Base-by-base conservation (phyloP, 768 basidiomycete species). In the Suillus alpinus region DNA sequence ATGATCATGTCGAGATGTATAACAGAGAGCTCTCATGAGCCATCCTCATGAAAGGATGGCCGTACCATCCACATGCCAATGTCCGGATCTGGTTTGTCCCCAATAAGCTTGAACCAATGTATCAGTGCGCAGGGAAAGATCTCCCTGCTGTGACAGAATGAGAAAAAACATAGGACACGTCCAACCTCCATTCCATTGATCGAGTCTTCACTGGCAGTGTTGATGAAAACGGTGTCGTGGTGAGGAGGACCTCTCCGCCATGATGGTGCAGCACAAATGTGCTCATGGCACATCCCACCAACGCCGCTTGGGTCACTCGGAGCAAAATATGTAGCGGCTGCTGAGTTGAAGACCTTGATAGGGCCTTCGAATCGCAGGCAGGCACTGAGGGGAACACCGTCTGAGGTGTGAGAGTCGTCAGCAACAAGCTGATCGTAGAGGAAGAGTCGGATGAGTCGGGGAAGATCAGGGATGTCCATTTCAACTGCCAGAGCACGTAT, bases 41-140 rank as follows among this genome's bases (percentile, higher is more conserved):
- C 50, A 29, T 63, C 49, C 16, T 61, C 41, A 26, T 29, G 32
- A 16, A 63, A 57, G 16, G 65, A 61, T 12, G 51, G 59, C 6
- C 29, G 41, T 20, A 63, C 62, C 39, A 61, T 60, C 62, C 62
- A 63, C 50, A 63, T 56, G 32, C 62, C 62, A 31, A 34, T 41
- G 26, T 43, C 20, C 32, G 13, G 26, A 40, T 60, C 59, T 18
- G 47, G 58, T 34, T 18, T 12, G 37, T 60, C 8, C 9, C 34
- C 43, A 12, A 60, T 41, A 12, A 9, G 7, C 37, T 37, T 32
- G 32, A 53, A 63, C 62, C 60, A 63, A 26, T 55, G 50, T 8
- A 63, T 40, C 14, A 61, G 41, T 5, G 62, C 31, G 26, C 62
- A 63, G n/a, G 59, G 60, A 55, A 55, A 63, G 20, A 3, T n/a